Evolutionary conservation across 306 rosid genomes (phyloP), one percentile per base, ranked within the genome.

Genomic region (Albizia julibrissin): DNA sequence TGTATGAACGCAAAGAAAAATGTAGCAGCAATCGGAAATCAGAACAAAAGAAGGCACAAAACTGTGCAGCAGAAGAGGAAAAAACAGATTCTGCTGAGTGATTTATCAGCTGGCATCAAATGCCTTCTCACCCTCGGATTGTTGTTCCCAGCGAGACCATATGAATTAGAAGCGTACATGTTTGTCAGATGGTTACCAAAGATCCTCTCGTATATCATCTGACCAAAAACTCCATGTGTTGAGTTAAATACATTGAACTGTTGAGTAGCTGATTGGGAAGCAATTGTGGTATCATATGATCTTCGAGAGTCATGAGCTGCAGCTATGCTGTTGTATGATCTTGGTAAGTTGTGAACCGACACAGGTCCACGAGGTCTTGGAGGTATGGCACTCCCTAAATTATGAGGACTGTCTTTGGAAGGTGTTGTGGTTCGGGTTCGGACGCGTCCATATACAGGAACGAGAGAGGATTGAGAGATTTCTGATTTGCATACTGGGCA

Each of bases 401-500:
- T 73, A 26, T 77, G 65, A n/a, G 84, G 80, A 75, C 83, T 83
- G 74, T 44, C 61, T 61, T 89, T 82, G 16, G 97, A 84, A 67
- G 90, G 86, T 61, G 61, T 29, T 2, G 84, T 27, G 42, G 85
- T 85, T 43, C 81, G 88, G 42, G 85, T 85, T 43, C 81, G 88
- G 84, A 91, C 91, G 0, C 85, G 90, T 56, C 98, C 94, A 10
- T 93, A 95, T 31, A 95, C 82, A 0, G 99, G 99, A 82, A 93
- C 85, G 21, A 95, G 82, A 26, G 93, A 89, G 19, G 90, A 72
- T 21, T 89, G 75, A 19, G 95, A 90, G 9, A 95, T 88, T 46
- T 93, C 86, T 56, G 98, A 85, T 88, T 95, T 95, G 90, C 99
- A 95, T 3, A 95, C 98, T 5, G 99, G 97, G 83, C 99, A 95